Conservation (phyloP, 2,329 filamentous ascomycete species). For the Capronia americana region DNA sequence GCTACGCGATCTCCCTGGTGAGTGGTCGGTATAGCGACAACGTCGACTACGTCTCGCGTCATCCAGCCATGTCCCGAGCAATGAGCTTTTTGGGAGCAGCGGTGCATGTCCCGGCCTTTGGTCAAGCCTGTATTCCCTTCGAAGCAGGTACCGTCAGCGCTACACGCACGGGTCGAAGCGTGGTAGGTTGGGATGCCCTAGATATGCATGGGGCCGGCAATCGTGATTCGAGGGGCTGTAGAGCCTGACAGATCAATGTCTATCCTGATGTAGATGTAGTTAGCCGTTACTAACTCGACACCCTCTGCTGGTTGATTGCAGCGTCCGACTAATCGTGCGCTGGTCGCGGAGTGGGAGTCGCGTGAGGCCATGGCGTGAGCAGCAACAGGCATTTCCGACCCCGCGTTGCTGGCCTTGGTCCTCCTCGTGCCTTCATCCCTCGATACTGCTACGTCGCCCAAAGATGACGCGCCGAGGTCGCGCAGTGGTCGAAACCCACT, state of each 20-base stretch:
- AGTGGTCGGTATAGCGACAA: not conserved
- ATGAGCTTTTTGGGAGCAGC: not conserved
- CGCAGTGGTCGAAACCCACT: not conserved
- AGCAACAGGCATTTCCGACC: not conserved
- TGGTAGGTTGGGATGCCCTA: constrained; percentile 4
- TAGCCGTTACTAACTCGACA: not conserved
- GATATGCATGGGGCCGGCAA: not conserved
- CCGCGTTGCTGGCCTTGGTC: not conserved
- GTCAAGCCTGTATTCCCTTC: not conserved
- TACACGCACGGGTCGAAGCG: constrained; percentile 10
- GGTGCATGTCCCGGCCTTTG: not conserved
- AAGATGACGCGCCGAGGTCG: not conserved
- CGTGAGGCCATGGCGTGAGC: not conserved
- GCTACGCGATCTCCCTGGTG: not conserved
- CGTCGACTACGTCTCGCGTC: constrained; percentile 5
- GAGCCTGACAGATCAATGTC: constrained; percentile 17
- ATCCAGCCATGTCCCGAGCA: constrained; percentile 9
- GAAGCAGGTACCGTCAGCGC: constrained; percentile 26
- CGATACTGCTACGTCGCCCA: not conserved
- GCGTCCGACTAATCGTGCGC: constrained; percentile 1
- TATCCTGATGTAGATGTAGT: constrained; percentile 16
- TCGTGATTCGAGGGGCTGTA: constrained; percentile 7
- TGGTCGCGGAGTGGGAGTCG: not conserved
- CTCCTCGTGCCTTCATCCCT: not conserved
- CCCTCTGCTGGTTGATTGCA: not conserved